These are phyloP conservation scores for Amaranthus hypochondriacus DNA, from an alignment of 148 eudicot species.

Conservation along the genomic window DNA sequence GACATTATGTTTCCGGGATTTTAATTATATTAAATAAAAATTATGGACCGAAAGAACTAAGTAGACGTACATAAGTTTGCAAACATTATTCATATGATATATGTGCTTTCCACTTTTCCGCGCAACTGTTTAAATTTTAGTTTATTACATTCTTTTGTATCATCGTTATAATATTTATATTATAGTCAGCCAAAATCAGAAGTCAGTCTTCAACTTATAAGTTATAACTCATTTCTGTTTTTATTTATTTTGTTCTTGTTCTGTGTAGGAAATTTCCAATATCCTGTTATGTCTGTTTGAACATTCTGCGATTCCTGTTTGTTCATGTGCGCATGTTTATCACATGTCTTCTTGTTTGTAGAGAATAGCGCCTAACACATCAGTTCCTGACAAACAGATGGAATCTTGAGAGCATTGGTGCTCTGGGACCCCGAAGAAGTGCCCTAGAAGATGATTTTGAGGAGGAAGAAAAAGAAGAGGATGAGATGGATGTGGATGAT, in stretches of 20 bases:
- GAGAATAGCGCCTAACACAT: slow-evolving; percentile 18
- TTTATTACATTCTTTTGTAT: too few relatives aligned
- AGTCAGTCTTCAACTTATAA: too few relatives aligned
- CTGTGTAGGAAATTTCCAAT: not conserved
- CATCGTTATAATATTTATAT: too few relatives aligned
- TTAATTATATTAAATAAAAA: too few relatives aligned
- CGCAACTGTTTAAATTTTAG: too few relatives aligned
- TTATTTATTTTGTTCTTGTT: not conserved
- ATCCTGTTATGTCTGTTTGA: slow-evolving; percentile 3
- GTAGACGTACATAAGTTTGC: too few relatives aligned
- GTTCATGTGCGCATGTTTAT: not conserved
- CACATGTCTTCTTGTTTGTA: slow-evolving; percentile 9
- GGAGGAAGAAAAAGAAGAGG: slow-evolving; percentile 95
- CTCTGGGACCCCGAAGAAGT: slow-evolving; percentile 81
- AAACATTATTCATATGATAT: too few relatives aligned
- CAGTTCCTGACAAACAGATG: slow-evolving; percentile 41
- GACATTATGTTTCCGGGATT: too few relatives aligned
- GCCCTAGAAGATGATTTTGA: slow-evolving; percentile 92
- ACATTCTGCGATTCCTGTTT: not conserved
- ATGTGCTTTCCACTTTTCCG: too few relatives aligned
- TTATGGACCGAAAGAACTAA: too few relatives aligned
- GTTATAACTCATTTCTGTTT: too few relatives aligned
- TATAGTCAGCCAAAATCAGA: too few relatives aligned
- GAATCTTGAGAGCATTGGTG: slow-evolving; percentile 69
- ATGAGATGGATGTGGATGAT: slow-evolving; percentile 66